Percentiles rank a stretch among this genome's conserved stretches.
phyloP scores from a whole-genome alignment of 2,329 filamentous ascomycete genomes.

The Cordyceps javanica region DNA sequence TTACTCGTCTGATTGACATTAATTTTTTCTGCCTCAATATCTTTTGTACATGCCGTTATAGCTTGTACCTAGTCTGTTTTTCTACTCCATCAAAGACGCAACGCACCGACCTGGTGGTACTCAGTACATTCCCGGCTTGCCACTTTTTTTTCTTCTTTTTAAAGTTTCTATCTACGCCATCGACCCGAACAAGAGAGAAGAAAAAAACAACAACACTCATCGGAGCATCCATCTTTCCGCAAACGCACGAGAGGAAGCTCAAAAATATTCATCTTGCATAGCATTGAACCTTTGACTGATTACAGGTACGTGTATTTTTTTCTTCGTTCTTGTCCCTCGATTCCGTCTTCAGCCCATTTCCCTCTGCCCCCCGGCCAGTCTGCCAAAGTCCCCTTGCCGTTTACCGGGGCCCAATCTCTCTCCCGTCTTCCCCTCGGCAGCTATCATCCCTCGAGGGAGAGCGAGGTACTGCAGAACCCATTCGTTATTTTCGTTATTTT shows the following conservation, averaged over 20 bases:
- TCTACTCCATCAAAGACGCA: neutral
- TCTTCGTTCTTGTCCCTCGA: neutral
- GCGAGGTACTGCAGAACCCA: no score
- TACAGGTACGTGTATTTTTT: neutral
- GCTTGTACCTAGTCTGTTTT: constrained; percentile 11
- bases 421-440: no score
- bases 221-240: neutral
- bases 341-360: no score
- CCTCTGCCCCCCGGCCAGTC: no score
- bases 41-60: constrained; percentile 20
- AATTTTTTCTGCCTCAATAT: constrained; percentile 6
- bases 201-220: no score
- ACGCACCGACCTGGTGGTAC: no score
- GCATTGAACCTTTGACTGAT: neutral
- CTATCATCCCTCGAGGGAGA: no score
- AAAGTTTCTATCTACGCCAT: neutral
- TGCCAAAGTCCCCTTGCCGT: no score
- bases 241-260: neutral
- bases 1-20: constrained; percentile 1
- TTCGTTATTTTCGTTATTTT: no score
- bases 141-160: neutral
- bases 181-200: no score
- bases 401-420: no score
- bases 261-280: neutral
- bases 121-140: neutral